A percentile compares a stretch with the other conserved stretches of the same genome.
phyloP scores from a whole-genome alignment of 805 yeast genomes.

The Wickerhamiella siamensis region DNA sequence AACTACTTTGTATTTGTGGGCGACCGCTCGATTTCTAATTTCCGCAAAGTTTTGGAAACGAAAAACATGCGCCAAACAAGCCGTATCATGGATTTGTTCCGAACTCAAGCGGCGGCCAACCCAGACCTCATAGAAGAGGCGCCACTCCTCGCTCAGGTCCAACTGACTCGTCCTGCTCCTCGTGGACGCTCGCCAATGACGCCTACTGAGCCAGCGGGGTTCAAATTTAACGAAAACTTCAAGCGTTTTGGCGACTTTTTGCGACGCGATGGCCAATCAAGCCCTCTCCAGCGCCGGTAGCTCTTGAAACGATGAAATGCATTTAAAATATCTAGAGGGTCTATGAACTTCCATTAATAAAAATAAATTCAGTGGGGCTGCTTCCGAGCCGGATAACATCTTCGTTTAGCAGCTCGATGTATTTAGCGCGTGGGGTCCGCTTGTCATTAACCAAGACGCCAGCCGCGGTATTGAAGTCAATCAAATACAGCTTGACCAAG shows the following conservation, averaged over 20 bases:
- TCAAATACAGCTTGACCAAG: conserved; percentile 24
- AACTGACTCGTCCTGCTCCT: background rate
- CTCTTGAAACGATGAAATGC: background rate
- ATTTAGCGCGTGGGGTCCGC: conserved; percentile 27
- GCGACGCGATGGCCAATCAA: conserved; percentile 7
- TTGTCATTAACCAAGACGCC: conserved; percentile 31
- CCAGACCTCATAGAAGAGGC: conserved; percentile 9
- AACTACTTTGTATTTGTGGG: conserved; percentile 53
- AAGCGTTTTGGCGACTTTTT: conserved; percentile 11
- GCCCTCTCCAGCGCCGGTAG: background rate
- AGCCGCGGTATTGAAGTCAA: conserved; percentile 32
- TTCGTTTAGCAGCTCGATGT: conserved; percentile 28
- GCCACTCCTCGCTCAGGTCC: conserved; percentile 8
- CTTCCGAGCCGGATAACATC: conserved; percentile 29
- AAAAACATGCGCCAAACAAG: conserved; percentile 35
- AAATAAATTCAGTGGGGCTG: conserved; percentile 4
- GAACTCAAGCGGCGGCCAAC: conserved; percentile 13
- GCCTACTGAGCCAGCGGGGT: background rate
- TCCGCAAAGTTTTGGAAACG: conserved; percentile 46
- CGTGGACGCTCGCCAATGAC: conserved; percentile 1
- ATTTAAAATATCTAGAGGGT: background rate
- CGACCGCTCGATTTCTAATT: conserved; percentile 49
- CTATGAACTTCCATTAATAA: conserved; percentile 3
- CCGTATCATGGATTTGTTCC: conserved; percentile 15
- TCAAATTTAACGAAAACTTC: conserved; percentile 4